Evolutionary conservation across 352 stramenopile species (phyloP), one percentile per base, ranked within the genome.

Genomic region (Phytophthora aleatoria): DNA sequence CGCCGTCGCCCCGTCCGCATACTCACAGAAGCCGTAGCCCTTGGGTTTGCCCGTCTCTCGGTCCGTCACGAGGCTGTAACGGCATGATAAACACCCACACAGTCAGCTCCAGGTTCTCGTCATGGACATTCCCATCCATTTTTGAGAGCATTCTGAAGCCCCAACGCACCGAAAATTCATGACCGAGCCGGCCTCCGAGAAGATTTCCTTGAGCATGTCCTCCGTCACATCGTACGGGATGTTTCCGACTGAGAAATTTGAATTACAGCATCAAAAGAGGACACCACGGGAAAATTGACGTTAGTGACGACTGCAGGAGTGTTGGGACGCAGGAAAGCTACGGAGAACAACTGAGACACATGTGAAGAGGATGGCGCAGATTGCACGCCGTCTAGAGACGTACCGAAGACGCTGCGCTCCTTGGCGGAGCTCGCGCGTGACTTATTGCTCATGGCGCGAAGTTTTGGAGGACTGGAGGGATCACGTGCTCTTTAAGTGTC

Each of bases 161-260:
- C 36, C 4, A 15, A 59, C 71, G 50, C 42, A 95, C 87, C 87
- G 81, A 57, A 95, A 95, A 62, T 92, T 95, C 53, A 95, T 64
- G 49, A 95, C 87, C 6, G 81, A 85, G 26, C 87, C 87, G 12
- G 84, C 87, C 51, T 90, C 85, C 9, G 87, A 94, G 74, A 95
- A 95, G 52, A 95, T 90, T 66, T 95, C 85, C 61, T 88, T 89
- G 38, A 95, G 85, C 83, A 85, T 85, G 9, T 95, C 87, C 45
- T 95, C 87, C 11, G 87, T 91, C 43, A 95, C 87, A 81, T 95
- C 87, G 67, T 95, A 95, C 47, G 87, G 87, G 50, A 95, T 95
- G 67, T 95, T 95, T 59, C 87, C 87, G 42, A 95, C 87, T 95
- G 64, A 10, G 30, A 42, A 57, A 39, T 65, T 67, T 49, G n/a